These are phyloP conservation scores for Colletotrichum graminicola DNA, from an alignment of 2,329 filamentous ascomycete genomes.

Conservation along the genomic window DNA sequence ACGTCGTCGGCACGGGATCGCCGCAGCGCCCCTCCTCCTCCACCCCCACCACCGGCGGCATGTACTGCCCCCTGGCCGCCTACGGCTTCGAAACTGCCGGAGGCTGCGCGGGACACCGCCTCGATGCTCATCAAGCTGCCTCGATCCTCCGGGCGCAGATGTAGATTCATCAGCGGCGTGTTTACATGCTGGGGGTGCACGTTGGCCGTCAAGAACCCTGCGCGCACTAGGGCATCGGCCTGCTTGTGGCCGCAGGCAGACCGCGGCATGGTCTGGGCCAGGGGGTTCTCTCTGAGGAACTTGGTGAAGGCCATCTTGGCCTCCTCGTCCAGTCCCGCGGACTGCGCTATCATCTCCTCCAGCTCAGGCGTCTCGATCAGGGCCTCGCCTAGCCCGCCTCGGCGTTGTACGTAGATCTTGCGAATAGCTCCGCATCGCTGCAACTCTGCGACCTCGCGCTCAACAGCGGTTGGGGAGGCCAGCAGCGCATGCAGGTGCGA, in stretches of 20 bases:
- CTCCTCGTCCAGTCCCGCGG: conserved; percentile 47
- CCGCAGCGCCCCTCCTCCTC: conserved; percentile 56
- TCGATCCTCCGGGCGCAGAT: conserved; percentile 64
- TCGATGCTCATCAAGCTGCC: conserved; percentile 71
- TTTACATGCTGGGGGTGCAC: conserved; percentile 39
- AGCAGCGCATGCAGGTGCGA: conserved; percentile 73
- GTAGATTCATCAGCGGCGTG: conserved; percentile 53
- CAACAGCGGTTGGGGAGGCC: conserved; percentile 71
- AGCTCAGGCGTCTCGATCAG: conserved; percentile 71
- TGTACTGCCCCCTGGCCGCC: conserved; percentile 76
- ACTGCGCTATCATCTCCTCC: conserved; percentile 47
- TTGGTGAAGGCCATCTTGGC: conserved; percentile 64
- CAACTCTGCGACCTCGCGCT: conserved; percentile 75
- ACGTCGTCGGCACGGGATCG: conserved; percentile 45
- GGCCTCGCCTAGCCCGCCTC: conserved; percentile 73
- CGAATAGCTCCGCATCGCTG: conserved; percentile 68
- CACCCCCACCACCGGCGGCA: conserved; percentile 69
- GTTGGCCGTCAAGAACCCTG: conserved; percentile 74
- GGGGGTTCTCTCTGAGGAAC: conserved; percentile 65
- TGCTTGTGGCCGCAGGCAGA: conserved; percentile 50
- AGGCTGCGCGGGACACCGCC: conserved; percentile 72
- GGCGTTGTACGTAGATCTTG: conserved; percentile 72
- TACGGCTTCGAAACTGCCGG: conserved; percentile 76
- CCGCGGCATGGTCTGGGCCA: conserved; percentile 49
- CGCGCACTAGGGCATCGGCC: conserved; percentile 69